These are phyloP conservation scores for Phytophthora lateralis DNA, from an alignment of 352 stramenopile species.

Conservation along the genomic window DNA sequence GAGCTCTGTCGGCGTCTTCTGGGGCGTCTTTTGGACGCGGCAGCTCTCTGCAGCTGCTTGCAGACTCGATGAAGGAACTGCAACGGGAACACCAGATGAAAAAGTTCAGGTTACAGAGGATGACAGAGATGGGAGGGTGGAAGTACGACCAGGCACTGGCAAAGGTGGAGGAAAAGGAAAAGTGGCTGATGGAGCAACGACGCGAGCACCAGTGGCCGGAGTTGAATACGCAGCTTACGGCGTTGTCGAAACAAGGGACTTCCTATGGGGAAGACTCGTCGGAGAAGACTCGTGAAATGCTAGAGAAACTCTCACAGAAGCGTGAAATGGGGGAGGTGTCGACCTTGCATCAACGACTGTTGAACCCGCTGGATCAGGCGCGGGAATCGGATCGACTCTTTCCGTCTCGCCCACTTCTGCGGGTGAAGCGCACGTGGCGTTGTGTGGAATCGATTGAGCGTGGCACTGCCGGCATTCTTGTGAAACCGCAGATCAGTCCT, in stretches of 20 bases:
- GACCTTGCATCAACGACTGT: conserved; percentile 63
- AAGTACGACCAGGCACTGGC: conserved; percentile 67
- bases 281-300: conserved; percentile 19
- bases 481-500: conserved; percentile 91
- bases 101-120: conserved; percentile 67
- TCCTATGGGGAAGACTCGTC: conserved; percentile 11
- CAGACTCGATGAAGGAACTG: conserved; percentile 76
- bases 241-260: conserved; percentile 21
- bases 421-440: conserved; percentile 84
- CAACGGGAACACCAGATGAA: conserved; percentile 88
- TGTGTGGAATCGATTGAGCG: conserved; percentile 85
- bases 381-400: conserved; percentile 53
- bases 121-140: conserved; percentile 77
- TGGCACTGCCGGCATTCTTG: conserved; percentile 80
- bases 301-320: conserved; percentile 34
- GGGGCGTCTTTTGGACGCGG: conserved; percentile 19
- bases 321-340: conserved; percentile 58
- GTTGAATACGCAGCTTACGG: conserved; percentile 50
- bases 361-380: conserved; percentile 70
- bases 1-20: conserved; percentile 15
- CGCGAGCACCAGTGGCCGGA: conserved; percentile 66
- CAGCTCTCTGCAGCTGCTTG: conserved; percentile 54
- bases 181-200: conserved; percentile 64
- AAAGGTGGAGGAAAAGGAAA: conserved; percentile 57
- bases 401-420: conserved; percentile 69